Percentiles rank a stretch among this genome's conserved stretches.
These are phyloP conservation scores for Saccharomycopsis sp. DNA, from an alignment of 805 yeast genomes.

Conservation along the genomic window DNA sequence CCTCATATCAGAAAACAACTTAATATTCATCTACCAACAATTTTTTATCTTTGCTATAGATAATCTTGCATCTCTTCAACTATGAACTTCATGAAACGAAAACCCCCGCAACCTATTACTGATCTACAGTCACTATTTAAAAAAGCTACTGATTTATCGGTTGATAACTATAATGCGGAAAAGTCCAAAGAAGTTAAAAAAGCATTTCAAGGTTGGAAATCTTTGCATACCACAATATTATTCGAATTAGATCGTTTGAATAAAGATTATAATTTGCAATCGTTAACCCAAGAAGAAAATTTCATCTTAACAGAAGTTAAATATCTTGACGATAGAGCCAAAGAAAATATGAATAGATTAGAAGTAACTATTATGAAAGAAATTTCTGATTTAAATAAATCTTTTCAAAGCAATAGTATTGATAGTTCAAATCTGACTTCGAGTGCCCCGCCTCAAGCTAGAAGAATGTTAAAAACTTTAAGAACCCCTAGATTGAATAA, in stretches of 20 bases:
- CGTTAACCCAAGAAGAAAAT: conserved; percentile 14
- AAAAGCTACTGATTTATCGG: conserved; percentile 49
- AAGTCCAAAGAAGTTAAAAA: conserved; percentile 40
- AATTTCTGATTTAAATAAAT: conserved; percentile 6
- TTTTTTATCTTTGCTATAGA: no score
- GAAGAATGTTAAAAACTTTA: conserved; percentile 26
- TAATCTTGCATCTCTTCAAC: no score
- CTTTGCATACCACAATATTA: conserved; percentile 51
- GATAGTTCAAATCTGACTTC: not conserved
- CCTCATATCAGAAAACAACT: no score
- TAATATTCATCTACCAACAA: no score
- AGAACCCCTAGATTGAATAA: conserved; percentile 22
- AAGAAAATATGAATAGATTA: conserved; percentile 13
- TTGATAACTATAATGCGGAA: conserved; percentile 47
- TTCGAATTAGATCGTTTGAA: conserved; percentile 46
- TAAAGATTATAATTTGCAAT: conserved; percentile 22
- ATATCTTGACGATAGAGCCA: conserved; percentile 9
- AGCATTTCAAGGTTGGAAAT: conserved; percentile 66
- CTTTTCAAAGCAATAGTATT: not conserved
- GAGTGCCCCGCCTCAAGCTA: conserved; percentile 14
- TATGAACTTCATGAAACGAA: conserved; percentile 45
- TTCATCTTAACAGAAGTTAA: conserved; percentile 10
- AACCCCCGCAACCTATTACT: conserved; percentile 49
- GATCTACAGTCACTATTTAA: conserved; percentile 51
- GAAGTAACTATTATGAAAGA: conserved; percentile 12